phyloP scores from a whole-genome alignment of 1,139 yeast species.

The Saccharomyces hybrid region DNA sequence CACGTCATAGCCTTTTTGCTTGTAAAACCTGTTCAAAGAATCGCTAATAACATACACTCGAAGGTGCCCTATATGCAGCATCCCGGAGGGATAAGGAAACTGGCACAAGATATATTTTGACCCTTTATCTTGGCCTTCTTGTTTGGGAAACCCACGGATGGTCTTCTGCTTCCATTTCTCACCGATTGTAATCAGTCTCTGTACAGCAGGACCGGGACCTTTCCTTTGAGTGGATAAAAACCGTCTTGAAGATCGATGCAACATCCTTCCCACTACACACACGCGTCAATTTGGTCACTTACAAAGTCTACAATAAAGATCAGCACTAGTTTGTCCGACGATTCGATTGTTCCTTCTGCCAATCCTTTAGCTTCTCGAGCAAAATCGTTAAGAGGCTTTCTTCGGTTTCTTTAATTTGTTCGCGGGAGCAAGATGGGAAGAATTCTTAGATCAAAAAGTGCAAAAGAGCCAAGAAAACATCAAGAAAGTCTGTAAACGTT shows the following conservation, averaged over 20 bases:
- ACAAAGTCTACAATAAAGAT: not conserved
- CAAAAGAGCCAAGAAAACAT: not conserved
- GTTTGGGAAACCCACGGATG: conserved; percentile 11
- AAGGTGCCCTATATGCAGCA: conserved; percentile 85
- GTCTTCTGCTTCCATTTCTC: conserved; percentile 26
- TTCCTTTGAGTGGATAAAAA: not conserved
- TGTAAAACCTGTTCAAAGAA: conserved; percentile 65
- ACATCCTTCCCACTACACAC: not conserved
- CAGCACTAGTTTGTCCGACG: not conserved
- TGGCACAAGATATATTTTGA: conserved; percentile 57
- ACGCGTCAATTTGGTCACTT: not conserved
- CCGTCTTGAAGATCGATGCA: not conserved
- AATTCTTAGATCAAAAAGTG: not conserved
- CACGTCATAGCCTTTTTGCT: conserved; percentile 69
- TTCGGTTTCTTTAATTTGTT: not conserved
- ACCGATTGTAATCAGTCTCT: conserved; percentile 16
- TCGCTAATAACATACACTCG: conserved; percentile 90
- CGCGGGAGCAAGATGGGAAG: not conserved
- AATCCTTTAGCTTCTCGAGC: not conserved
- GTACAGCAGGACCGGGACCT: not conserved
- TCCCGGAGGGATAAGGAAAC: conserved; percentile 97
- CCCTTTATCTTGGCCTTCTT: conserved; percentile 4
- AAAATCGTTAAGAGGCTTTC: not conserved
- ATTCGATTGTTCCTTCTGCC: not conserved
- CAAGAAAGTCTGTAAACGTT: not conserved